These are phyloP conservation scores for Russula griseocarnosa DNA, from an alignment of 768 basidiomycete species.

Conservation along the genomic window DNA sequence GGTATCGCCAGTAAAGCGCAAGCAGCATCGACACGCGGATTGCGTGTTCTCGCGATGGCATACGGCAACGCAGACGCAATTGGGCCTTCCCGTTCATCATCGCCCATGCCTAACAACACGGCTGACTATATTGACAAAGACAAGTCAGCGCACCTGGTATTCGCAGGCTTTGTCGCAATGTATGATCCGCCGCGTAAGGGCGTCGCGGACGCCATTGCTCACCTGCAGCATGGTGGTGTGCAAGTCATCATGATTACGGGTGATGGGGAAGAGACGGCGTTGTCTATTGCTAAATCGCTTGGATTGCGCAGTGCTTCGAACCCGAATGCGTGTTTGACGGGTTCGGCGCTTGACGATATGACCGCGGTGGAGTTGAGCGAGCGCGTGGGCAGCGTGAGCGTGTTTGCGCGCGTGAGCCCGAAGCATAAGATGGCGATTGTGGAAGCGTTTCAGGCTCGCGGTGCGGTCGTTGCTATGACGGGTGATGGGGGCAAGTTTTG, in stretches of 20 bases:
- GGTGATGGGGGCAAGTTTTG: slow-evolving; percentile 78
- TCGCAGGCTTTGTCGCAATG: slow-evolving; percentile 94
- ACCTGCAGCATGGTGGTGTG: slow-evolving; percentile 80
- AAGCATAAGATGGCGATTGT: slow-evolving; percentile 98
- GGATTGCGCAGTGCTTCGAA: slow-evolving; percentile 64
- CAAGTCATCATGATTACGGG: slow-evolving; percentile 99
- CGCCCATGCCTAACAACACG: slow-evolving; percentile 30
- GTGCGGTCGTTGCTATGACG: slow-evolving; percentile 94
- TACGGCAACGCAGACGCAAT: slow-evolving; percentile 56
- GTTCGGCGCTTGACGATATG: slow-evolving; percentile 73
- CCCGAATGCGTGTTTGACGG: slow-evolving; percentile 41
- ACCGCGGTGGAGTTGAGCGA: slow-evolving; percentile 77
- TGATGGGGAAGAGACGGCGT: slow-evolving; percentile 86
- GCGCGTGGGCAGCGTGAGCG: slow-evolving; percentile 72
- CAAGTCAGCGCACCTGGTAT: slow-evolving; percentile 55
- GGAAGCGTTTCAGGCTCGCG: slow-evolving; percentile 85
- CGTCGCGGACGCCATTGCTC: slow-evolving; percentile 82
- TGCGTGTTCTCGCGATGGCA: slow-evolving; percentile 90
- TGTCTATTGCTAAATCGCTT: slow-evolving; percentile 82
- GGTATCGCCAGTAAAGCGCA: slow-evolving; percentile 71
- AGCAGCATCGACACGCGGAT: slow-evolving; percentile 64
- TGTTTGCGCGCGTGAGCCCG: slow-evolving; percentile 94
- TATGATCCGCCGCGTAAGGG: slow-evolving; percentile 90
- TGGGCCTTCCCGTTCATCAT: slow-evolving; percentile 29
- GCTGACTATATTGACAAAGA: slow-evolving; percentile 37